Percentiles rank a stretch among this genome's conserved stretches.
Evolutionary conservation across 139 green algal species (phyloP).

Genomic region (Chlorella vulgaris): DNA sequence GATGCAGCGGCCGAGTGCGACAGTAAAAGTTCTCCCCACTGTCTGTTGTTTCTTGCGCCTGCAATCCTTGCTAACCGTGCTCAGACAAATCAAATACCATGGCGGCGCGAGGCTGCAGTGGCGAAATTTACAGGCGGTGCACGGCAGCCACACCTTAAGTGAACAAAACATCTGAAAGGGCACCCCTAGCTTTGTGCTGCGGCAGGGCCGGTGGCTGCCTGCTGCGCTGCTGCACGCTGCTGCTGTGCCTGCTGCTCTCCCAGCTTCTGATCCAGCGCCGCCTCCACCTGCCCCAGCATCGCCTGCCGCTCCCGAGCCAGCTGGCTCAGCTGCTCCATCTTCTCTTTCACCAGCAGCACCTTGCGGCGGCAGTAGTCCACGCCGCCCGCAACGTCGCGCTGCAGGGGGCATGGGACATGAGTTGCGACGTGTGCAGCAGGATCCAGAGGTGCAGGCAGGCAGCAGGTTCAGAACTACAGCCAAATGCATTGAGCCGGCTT

Average conservation of each 20-base stretch:
- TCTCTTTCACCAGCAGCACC: slow-evolving; percentile 66
- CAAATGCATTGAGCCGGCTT: too few species aligned
- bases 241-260: slow-evolving; percentile 19
- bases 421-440: too few species aligned
- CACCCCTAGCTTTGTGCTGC: slow-evolving; percentile 16
- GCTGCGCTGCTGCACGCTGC: not conserved
- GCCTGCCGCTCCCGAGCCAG: slow-evolving; percentile 33
- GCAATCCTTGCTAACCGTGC: too few species aligned
- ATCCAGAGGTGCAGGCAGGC: not conserved
- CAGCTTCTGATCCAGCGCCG: slow-evolving; percentile 9
- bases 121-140: too few species aligned
- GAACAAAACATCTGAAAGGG: too few species aligned
- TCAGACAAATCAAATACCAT: too few species aligned
- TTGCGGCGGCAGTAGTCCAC: slow-evolving; percentile 80
- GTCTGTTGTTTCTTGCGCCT: too few species aligned
- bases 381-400: slow-evolving; percentile 67
- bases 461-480: not conserved
- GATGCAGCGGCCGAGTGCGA: not conserved
- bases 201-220: not conserved
- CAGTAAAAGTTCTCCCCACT: too few species aligned
- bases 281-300: slow-evolving; percentile 3
- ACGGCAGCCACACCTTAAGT: too few species aligned
- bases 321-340: slow-evolving; percentile 57
- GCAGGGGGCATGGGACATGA: too few species aligned
- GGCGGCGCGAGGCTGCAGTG: too few species aligned